Conservation (phyloP, 1,284 basidiomycete genomes). For the Mycosarcoma mackinlayi region DNA sequence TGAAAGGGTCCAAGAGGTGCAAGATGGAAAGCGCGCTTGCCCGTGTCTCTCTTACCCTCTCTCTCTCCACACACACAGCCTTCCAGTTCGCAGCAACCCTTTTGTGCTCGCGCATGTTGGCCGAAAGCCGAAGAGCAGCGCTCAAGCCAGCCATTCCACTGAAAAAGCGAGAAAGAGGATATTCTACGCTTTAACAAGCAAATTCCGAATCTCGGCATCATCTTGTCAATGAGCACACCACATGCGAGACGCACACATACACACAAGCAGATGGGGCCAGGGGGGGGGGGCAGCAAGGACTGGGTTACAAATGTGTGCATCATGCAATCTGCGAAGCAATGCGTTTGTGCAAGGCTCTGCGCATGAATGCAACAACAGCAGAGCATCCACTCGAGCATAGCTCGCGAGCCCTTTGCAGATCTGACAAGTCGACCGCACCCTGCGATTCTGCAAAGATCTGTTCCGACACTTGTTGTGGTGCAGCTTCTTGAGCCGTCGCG, state of each 20-base stretch:
- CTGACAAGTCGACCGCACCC: constrained; percentile 32
- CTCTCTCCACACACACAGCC: not conserved
- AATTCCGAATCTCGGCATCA: no score
- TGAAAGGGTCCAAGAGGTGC: no score
- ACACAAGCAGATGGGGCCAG: not conserved
- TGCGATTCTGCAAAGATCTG: constrained; percentile 45
- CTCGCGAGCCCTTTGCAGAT: constrained; percentile 27
- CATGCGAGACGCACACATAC: not conserved
- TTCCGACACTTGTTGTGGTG: constrained; percentile 21
- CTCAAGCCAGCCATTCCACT: constrained; percentile 9
- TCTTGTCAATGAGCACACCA: not conserved
- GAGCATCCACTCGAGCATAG: constrained; percentile 27
- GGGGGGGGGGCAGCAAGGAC: no score
- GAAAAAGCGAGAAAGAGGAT: no score
- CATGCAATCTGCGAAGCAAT: constrained; percentile 14
- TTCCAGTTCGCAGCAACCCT: no score
- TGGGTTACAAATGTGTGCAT: constrained; percentile 3
- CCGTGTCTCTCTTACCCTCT: no score
- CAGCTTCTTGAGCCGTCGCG: constrained; percentile 6
- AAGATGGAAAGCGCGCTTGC: no score
- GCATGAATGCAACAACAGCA: constrained; percentile 25
- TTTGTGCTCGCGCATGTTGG: no score
- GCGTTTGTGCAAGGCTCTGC: constrained; percentile 18
- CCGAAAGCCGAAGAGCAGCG: constrained; percentile 9
- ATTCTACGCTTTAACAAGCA: not conserved